Conservation (phyloP, 371 early-diverging fungal species). For the Haplosporangium sp. region DNA sequence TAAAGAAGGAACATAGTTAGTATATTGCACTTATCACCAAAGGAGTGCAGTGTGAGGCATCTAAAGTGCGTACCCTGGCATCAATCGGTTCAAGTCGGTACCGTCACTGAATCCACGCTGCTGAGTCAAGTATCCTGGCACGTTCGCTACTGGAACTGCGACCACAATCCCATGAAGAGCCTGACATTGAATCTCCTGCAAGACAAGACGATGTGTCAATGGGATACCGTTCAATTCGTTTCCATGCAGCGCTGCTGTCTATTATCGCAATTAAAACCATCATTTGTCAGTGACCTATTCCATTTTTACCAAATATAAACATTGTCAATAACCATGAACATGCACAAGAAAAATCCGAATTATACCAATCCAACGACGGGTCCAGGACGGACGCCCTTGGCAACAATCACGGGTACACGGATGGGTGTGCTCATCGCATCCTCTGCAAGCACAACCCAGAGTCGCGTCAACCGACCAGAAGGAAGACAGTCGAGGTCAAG, state of each 20-base stretch:
- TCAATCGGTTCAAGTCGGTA: constrained; percentile 86
- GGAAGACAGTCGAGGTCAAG: constrained; percentile 63
- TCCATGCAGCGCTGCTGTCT: constrained; percentile 87
- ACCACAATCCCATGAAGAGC: constrained; percentile 86
- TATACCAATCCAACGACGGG: constrained; percentile 65
- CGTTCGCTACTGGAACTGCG: constrained; percentile 89
- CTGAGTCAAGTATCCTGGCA: constrained; percentile 84
- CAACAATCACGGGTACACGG: constrained; percentile 72
- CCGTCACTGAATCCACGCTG: constrained; percentile 86
- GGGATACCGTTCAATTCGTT: constrained; percentile 95
- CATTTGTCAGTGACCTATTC: background rate
- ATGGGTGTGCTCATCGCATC: constrained; percentile 69
- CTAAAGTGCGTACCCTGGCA: constrained; percentile 73
- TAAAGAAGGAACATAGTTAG: background rate
- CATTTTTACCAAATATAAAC: background rate
- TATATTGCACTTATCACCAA: too few relatives aligned
- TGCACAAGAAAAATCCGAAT: too few relatives aligned
- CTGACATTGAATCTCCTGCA: constrained; percentile 79
- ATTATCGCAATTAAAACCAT: background rate
- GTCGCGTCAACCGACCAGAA: constrained; percentile 61
- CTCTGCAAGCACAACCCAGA: constrained; percentile 73
- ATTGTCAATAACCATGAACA: background rate
- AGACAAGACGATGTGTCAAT: constrained; percentile 85
- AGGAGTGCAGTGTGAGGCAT: background rate
- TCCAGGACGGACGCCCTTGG: constrained; percentile 64